Evolutionary conservation across 2,329 filamentous ascomycete species (phyloP).

Genomic region (Trichoderma sp.): DNA sequence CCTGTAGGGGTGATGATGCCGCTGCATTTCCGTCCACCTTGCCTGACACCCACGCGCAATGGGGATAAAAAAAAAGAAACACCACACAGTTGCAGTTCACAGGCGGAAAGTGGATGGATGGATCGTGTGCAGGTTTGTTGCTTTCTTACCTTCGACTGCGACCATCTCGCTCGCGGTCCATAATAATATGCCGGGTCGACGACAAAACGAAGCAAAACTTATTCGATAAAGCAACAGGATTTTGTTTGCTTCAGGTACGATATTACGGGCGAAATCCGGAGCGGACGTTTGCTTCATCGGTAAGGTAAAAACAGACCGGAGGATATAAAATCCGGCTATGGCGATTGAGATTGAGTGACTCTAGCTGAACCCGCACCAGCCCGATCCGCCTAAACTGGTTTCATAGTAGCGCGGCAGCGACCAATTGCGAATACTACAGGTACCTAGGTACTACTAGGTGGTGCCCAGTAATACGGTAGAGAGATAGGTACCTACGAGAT

Average conservation of each 20-base stretch:
- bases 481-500: background rate
- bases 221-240: background rate
- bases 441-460: too few relatives aligned
- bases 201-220: background rate
- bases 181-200: constrained; percentile 27
- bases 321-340: constrained; percentile 19
- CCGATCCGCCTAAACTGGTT: constrained; percentile 13
- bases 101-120: background rate
- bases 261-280: background rate
- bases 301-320: constrained; percentile 1
- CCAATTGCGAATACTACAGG: too few relatives aligned
- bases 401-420: background rate
- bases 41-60: background rate
- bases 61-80: background rate
- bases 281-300: background rate
- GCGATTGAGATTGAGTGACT: background rate
- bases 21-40: background rate
- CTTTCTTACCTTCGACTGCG: constrained; percentile 41
- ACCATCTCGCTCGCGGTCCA: constrained; percentile 45
- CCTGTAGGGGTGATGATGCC: background rate
- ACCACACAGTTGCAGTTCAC: background rate
- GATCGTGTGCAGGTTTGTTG: background rate
- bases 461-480: background rate
- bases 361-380: background rate
- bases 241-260: background rate